phyloP scores from a whole-genome alignment of 73 alveolate genomes.

The Uronychia binucleata region DNA sequence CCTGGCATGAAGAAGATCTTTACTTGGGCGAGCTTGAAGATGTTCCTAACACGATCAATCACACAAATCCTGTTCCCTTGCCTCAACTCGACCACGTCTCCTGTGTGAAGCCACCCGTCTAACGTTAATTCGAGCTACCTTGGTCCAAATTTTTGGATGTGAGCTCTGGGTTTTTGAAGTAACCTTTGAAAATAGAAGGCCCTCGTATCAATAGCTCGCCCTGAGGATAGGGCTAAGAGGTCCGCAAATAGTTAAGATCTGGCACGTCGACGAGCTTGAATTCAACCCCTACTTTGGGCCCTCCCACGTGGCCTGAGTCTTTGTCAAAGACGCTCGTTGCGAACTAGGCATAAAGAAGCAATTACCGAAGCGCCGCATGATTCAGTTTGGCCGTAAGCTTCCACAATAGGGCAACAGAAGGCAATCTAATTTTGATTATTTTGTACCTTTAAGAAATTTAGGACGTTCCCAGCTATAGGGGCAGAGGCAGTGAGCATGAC shows the following conservation, averaged over 20 bases:
- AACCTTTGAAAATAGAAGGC: conserved; percentile 71
- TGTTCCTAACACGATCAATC: conserved; percentile 79
- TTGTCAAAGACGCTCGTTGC: conserved; percentile 54
- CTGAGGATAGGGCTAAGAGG: conserved; percentile 65
- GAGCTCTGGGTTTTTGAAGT: conserved; percentile 55
- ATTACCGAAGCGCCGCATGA: conserved; percentile 65
- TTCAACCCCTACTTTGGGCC: conserved; percentile 76
- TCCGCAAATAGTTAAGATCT: conserved; percentile 65
- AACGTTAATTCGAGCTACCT: neutral
- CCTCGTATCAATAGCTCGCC: conserved; percentile 87
- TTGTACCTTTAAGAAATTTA: conserved; percentile 57
- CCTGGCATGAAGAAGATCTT: conserved; percentile 6
- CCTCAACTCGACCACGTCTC: conserved; percentile 76
- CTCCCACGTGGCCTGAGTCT: conserved; percentile 78
- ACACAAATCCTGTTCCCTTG: conserved; percentile 66
- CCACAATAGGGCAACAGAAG: conserved; percentile 74
- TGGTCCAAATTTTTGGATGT: conserved; percentile 69
- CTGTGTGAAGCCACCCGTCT: conserved; percentile 86
- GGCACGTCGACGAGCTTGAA: conserved; percentile 74
- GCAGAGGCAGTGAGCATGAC: conserved; percentile 80
- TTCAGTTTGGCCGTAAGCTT: conserved; percentile 90
- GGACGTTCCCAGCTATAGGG: conserved; percentile 70
- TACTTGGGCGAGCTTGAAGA: conserved; percentile 69
- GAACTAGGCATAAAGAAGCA: neutral
- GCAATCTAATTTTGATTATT: neutral